Percentiles rank a stretch among this genome's conserved stretches.
These are phyloP conservation scores for Salix dunnii DNA, from an alignment of 345 rosid genomes.

Conservation along the genomic window DNA sequence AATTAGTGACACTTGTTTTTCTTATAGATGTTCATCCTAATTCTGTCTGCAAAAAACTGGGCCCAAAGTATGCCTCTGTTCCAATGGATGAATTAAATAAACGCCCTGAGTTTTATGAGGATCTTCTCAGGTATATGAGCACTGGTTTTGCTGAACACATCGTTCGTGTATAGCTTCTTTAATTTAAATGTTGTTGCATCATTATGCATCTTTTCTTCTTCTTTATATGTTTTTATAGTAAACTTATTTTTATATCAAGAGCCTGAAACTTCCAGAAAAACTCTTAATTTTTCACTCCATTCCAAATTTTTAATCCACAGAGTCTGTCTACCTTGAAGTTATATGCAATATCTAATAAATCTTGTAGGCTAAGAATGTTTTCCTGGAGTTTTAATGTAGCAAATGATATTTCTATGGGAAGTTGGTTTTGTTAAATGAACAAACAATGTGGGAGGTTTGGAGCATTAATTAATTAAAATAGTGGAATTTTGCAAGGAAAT, in stretches of 20 bases:
- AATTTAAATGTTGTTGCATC: neutral
- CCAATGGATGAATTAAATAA: conserved; percentile 51
- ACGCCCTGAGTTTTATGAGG: conserved; percentile 56
- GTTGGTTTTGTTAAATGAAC: neutral
- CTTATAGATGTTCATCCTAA: conserved; percentile 69
- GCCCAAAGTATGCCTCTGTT: conserved; percentile 65
- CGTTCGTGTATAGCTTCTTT: neutral
- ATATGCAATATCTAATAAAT: neutral
- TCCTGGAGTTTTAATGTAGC: neutral
- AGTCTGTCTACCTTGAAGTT: too few relatives aligned
- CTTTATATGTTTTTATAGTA: neutral
- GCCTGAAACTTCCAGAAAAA: neutral
- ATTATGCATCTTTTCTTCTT: neutral
- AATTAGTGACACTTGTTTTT: conserved; percentile 13
- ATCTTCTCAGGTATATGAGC: conserved; percentile 73
- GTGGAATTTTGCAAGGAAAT: neutral
- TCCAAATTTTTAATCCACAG: neutral
- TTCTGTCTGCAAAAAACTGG: conserved; percentile 76
- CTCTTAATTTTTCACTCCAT: neutral
- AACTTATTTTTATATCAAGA: neutral
- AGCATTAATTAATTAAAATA: neutral
- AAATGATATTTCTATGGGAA: neutral
- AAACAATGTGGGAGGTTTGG: neutral
- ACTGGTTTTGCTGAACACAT: neutral
- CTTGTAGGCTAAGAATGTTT: neutral